phyloP scores from a whole-genome alignment of 2,329 filamentous ascomycete species.

The Colletotrichum acutatum region DNA sequence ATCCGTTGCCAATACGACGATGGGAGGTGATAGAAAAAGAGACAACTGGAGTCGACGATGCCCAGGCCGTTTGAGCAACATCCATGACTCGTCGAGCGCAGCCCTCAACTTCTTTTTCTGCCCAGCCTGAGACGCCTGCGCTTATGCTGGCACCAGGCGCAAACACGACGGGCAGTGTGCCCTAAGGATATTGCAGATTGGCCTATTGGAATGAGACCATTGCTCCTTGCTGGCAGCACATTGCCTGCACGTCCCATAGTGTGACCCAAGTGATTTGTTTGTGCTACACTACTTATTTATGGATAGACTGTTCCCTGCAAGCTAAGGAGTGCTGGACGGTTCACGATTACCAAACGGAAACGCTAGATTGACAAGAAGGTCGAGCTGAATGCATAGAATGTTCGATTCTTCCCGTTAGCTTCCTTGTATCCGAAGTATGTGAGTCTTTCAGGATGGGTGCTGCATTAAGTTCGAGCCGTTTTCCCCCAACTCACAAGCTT shows the following conservation, averaged over 20 bases:
- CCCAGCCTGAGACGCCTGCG: background rate
- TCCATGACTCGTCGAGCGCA: constrained; percentile 25
- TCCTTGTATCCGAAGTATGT: background rate
- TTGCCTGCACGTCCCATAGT: background rate
- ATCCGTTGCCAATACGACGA: background rate
- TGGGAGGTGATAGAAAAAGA: background rate
- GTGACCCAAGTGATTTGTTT: background rate
- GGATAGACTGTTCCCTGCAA: background rate
- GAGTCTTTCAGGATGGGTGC: background rate
- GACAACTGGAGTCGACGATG: background rate
- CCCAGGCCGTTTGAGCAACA: background rate
- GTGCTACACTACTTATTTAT: background rate
- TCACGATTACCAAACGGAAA: background rate
- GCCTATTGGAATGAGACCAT: background rate
- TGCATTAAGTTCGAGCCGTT: background rate
- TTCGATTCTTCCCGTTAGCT: background rate
- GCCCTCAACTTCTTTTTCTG: background rate
- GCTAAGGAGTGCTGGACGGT: background rate
- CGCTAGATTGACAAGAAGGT: background rate
- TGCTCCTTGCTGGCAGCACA: background rate
- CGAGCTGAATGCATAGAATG: background rate
- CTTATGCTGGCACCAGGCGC: background rate
- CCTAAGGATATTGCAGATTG: background rate
- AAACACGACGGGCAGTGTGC: background rate
- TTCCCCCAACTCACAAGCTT: background rate